Base-by-base conservation (phyloP, 2,329 filamentous ascomycete genomes). In the Verticillium alfalfae region DNA sequence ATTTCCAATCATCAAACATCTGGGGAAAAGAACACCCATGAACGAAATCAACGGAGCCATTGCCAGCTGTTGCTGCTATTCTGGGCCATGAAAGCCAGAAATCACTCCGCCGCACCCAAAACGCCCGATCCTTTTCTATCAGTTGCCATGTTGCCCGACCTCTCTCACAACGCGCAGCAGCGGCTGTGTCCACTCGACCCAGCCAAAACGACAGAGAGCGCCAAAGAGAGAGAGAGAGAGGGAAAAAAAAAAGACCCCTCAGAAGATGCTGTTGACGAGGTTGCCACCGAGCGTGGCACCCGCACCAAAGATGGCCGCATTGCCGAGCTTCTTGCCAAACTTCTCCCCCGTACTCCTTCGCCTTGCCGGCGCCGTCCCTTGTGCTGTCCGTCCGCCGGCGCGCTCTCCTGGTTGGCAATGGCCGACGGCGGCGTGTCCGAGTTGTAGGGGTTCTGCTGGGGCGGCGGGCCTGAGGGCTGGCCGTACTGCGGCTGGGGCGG, bases 211-310 rank as follows among this genome's bases (percentile, higher is more conserved):
- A 31, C 26, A 31, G 26, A 31, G 5, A 31, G 26, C 26, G 26
- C 26, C 26, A 38, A 38, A 7, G 4, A n/a, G 12, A n/a, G 6
- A 10, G 22, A 6, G 22, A 18, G 1, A 26, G 6, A 52, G 7
- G 8, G 12, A n/a, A 7, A 10, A 26, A 6, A 18, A 4, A 26
- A 10, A 52, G 7, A n/a, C n/a, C 5, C 22, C 18, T 36, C 87
- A 96, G 75, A 97, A 95, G 69, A 96, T 96, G 66, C 89, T 87
- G 76, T 96, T 95, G 68, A 97, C 92, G 72, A 97, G 87, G 72
- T 96, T 95, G 67, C 89, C 86, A 72, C 93, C 93, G 66, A 97
- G 89, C 1, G 92, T 95, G 57, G 94, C 93, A 75, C 94, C 93
- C 57, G 94, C 94, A 74, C 94, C 94, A 70, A 96, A 96, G 67